A percentile compares a stretch with the other conserved stretches of the same genome.
These are phyloP conservation scores for Penicillium flavigenum DNA, from an alignment of 495 filamentous ascomycete genomes.

Conservation along the genomic window DNA sequence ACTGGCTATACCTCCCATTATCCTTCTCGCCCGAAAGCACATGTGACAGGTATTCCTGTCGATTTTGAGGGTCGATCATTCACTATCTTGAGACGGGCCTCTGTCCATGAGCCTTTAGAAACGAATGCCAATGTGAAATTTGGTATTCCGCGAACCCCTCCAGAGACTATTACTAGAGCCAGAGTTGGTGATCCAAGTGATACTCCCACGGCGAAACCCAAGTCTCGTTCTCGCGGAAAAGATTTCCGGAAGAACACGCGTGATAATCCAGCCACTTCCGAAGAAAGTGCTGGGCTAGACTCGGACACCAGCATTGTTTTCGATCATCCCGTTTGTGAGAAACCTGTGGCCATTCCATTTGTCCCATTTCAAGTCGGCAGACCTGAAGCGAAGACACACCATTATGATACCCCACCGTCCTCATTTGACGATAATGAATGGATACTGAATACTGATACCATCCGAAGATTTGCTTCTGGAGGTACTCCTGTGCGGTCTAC, in stretches of 20 bases:
- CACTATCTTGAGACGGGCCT: constrained; percentile 13
- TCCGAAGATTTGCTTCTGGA: constrained; percentile 17
- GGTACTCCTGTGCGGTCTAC: constrained; percentile 25
- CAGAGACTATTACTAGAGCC: constrained; percentile 13
- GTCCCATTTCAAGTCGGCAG: constrained; percentile 34
- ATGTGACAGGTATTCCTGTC: not conserved
- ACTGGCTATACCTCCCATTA: constrained; percentile 1
- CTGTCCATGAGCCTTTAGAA: not conserved
- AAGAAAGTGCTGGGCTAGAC: constrained; percentile 33
- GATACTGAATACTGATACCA: constrained; percentile 15
- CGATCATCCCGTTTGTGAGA: constrained; percentile 28
- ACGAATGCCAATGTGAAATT: constrained; percentile 2
- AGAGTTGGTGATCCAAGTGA: constrained; percentile 7
- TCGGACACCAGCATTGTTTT: constrained; percentile 41
- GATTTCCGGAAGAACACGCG: not conserved
- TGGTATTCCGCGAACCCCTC: constrained; percentile 13
- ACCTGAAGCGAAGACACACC: constrained; percentile 11
- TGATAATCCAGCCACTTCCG: constrained; percentile 26
- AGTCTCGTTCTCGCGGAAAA: constrained; percentile 8
- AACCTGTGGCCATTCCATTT: constrained; percentile 26
- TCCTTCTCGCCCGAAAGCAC: not conserved
- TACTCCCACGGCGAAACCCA: constrained; percentile 13
- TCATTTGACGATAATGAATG: constrained; percentile 40
- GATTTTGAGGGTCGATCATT: not conserved
- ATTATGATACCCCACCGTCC: constrained; percentile 39